These are phyloP conservation scores for Puccinia brachypodii DNA, from an alignment of 1,284 basidiomycete species.

Conservation along the genomic window DNA sequence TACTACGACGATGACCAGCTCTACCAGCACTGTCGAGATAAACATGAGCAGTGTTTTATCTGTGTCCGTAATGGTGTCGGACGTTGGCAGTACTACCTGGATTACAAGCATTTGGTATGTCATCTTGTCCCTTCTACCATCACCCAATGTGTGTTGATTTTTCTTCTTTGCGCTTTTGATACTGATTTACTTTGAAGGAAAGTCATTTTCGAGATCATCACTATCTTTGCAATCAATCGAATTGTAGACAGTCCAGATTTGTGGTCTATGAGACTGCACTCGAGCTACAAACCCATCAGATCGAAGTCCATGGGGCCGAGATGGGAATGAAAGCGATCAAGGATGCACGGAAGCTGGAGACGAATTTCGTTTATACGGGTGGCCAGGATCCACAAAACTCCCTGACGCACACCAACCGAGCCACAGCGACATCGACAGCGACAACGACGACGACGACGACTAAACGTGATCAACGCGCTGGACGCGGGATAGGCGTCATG, in stretches of 20 bases:
- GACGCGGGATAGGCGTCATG: conserved; percentile 29
- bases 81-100: conserved; percentile 73
- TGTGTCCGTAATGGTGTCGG: conserved; percentile 73
- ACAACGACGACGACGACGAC: no score
- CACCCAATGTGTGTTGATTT: conserved; percentile 50
- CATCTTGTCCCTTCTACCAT: conserved; percentile 33
- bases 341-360: conserved; percentile 73
- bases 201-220: conserved; percentile 62
- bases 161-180: background rate
- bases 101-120: conserved; percentile 58
- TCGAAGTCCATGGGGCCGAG: conserved; percentile 77
- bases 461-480: conserved; percentile 49
- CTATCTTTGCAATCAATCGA: conserved; percentile 71
- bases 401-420: background rate
- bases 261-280: conserved; percentile 85
- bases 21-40: conserved; percentile 89
- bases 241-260: conserved; percentile 84
- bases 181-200: conserved; percentile 31
- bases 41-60: conserved; percentile 94
- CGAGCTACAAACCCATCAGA: conserved; percentile 88
- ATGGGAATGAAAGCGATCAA: conserved; percentile 76
- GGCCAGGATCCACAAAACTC: conserved; percentile 56
- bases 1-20: conserved; percentile 90
- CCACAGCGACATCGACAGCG: no score
- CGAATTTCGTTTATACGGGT: conserved; percentile 76